phyloP scores from a whole-genome alignment of 1,284 basidiomycete genomes.

The Austroboletus niveus region DNA sequence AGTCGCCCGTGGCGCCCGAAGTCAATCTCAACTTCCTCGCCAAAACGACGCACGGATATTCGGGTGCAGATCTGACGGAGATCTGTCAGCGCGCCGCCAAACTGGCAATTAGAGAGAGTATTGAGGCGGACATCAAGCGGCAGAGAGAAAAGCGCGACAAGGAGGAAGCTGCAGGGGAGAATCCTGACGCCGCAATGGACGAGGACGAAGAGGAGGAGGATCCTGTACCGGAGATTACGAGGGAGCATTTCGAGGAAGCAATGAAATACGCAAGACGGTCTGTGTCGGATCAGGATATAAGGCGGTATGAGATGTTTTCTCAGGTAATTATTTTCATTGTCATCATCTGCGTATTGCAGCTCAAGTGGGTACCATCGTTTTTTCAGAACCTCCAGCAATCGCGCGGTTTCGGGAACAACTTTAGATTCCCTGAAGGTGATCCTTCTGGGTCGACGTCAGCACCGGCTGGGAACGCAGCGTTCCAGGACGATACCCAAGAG shows the following conservation, averaged over 20 bases:
- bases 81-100: slow-evolving; percentile 56
- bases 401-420: slow-evolving; percentile 83
- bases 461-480: slow-evolving; percentile 73
- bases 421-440: slow-evolving; percentile 93
- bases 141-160: slow-evolving; percentile 81
- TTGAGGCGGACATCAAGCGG: slow-evolving; percentile 69
- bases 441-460: slow-evolving; percentile 46
- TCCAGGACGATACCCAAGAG: slow-evolving; percentile 77
- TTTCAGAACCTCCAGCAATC: slow-evolving; percentile 82
- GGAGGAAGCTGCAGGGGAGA: slow-evolving; percentile 58
- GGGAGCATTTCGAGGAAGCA: slow-evolving; percentile 86
- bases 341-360: slow-evolving; percentile 40
- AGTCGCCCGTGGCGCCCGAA: slow-evolving; percentile 74
- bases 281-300: slow-evolving; percentile 92
- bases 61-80: slow-evolving; percentile 96
- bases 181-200: slow-evolving; percentile 71
- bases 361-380: slow-evolving; percentile 46
- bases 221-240: slow-evolving; percentile 90
- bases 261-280: slow-evolving; percentile 87
- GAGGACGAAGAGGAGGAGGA: slow-evolving; percentile 79
- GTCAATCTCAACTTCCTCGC: slow-evolving; percentile 53
- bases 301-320: slow-evolving; percentile 76
- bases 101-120: not conserved
- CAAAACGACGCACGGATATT: slow-evolving; percentile 85
- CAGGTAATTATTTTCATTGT: slow-evolving; percentile 41